Evolutionary conservation across 495 filamentous ascomycete species (phyloP), one percentile per base, ranked within the genome.

Genomic region (Podospora pseudocomata): DNA sequence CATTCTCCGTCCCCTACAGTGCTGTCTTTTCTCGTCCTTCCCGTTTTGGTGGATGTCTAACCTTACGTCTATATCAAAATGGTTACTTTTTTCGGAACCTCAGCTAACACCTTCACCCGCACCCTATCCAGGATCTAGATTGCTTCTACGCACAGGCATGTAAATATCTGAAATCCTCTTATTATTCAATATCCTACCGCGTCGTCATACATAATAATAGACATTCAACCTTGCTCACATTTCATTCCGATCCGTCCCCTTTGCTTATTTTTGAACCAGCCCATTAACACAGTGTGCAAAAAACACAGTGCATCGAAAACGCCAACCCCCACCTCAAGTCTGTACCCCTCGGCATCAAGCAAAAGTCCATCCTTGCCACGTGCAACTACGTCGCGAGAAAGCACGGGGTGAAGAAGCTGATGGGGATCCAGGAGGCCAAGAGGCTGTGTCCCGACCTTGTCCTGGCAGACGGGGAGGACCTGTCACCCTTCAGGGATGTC

Each of bases 331-430:
- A 83, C 0, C 81, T 97, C 68, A 93, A 88, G 69, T 80, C 85
- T 0, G 78, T 90, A 55, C 92, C 93, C 9, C 79, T 97, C 58
- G 85, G 81, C 28, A 78, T 86, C 65, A 80, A 83, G 74, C 84
- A 88, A 75, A 97, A 97, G 80, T 90, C 92, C 72, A 96, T 97
- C 58, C 86, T 97, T 28, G 94, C 93, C 57, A 98, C 94, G 4
- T 97, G 93, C 84, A 97, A 98, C 79, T 97, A 97, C 76, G 92
- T 90, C 74, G 94, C 94, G 6, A 86, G 94, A 5, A 74, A 76
- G 20, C 81, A 87, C 44, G 94, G 94, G 28, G 82, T 97, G 54
- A 84, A 84, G 78, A 97, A 98, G 80, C 82, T 97, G 32, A 91
- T 93, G 79, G 82, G 91, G 53, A 90, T 97, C 77, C 83, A 80